Base-by-base conservation (phyloP, 352 stramenopile genomes). In the Globisporangium megalacanthum region DNA sequence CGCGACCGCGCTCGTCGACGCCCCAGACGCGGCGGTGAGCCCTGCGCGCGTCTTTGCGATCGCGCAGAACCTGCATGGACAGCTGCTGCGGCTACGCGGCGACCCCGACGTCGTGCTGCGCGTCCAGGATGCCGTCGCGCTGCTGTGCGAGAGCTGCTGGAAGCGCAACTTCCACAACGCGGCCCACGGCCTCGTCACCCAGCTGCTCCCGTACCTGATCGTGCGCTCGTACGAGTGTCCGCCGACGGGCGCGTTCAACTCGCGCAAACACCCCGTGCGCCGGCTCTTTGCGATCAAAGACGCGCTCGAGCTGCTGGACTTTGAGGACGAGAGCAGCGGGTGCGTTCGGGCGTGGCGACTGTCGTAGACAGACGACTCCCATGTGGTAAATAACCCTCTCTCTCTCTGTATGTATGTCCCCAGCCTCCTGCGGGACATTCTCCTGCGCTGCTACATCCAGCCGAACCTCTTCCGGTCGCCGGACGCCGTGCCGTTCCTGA, bases 401-500 rank as follows among this genome's bases (percentile, higher is more conserved):
- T 47, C n/a, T 1, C 31, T 41, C 14, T 47, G 19, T 1, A 11
- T 29, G 25, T 29, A 29, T 29, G 25, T 29, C 0, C 29, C 17
- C 48, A 83, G 71, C 5, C 54, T 92, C 5, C 49, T 95, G 51
- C 79, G 80, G 7, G 83, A 92, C 31, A 89, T 97, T 48, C 63
- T 97, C 7, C 65, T 97, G 59, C 85, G 87, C 25, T 95, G 83
- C 57, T 96, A 87, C 50, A 89, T 97, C 31, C 81, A 92, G 63
- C 83, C 88, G 3, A 75, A 83, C 29, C 86, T 95, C 45, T 94
- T 97, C 53, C 72, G 77, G 7, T 93, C 83, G 0, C 79, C 84
- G 0, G 86, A 96, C 56, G 88, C 86, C 5, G 72, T 90, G 14
- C 60, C 81, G 6, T 92, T 97, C 52, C 64, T 97, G 46, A 86